These are phyloP conservation scores for Agrostemma githago DNA, from an alignment of 148 eudicot genomes.

Conservation along the genomic window DNA sequence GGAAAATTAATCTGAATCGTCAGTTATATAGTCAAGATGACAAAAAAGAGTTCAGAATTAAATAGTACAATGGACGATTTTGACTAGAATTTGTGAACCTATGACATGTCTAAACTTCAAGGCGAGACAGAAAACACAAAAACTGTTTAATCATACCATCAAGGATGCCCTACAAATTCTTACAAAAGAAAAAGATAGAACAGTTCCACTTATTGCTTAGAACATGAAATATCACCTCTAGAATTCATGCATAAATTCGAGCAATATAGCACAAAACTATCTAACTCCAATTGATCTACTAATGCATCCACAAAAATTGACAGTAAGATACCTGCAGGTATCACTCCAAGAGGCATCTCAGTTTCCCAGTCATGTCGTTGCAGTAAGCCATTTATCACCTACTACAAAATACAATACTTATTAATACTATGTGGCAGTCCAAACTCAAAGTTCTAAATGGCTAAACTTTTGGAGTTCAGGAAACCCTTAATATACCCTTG, in stretches of 20 bases:
- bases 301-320: background rate
- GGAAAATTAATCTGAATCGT: background rate
- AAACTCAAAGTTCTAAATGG: background rate
- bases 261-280: no score
- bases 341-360: conserved; percentile 79
- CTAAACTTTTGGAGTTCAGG: background rate
- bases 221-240: background rate
- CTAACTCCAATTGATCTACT: background rate
- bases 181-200: background rate
- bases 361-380: conserved; percentile 81
- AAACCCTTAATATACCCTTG: background rate
- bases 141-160: background rate
- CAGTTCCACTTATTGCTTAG: background rate
- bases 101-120: background rate
- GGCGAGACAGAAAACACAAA: background rate
- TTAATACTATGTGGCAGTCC: conserved; percentile 13
- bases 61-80: background rate
- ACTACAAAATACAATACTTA: conserved; percentile 36
- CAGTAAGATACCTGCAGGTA: conserved; percentile 70
- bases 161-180: background rate
- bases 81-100: background rate
- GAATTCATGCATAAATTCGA: background rate
- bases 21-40: background rate
- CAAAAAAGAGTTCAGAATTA: background rate
- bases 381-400: conserved; percentile 92